Evolutionary conservation across 345 rosid genomes (phyloP).

Genomic region (Sisymbrium irio): DNA sequence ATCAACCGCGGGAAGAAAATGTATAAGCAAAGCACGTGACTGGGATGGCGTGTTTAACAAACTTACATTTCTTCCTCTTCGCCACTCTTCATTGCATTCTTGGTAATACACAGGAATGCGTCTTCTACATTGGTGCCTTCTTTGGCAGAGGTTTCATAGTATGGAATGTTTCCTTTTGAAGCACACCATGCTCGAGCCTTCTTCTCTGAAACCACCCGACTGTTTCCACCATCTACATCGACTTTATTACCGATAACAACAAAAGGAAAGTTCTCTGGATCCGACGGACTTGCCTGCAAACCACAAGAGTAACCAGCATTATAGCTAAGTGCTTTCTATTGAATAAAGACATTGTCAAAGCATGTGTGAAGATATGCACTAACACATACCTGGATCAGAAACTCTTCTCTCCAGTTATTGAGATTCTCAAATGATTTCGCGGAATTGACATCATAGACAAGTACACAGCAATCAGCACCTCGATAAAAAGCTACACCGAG

Average conservation of each 20-base stretch:
- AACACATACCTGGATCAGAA: slow-evolving; percentile 67
- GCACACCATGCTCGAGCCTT: slow-evolving; percentile 94
- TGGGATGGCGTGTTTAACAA: not conserved
- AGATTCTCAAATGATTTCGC: slow-evolving; percentile 82
- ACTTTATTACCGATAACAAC: slow-evolving; percentile 85
- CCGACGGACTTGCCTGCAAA: slow-evolving; percentile 78
- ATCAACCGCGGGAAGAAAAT: not conserved
- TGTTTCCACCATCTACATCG: slow-evolving; percentile 85
- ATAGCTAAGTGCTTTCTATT: not conserved
- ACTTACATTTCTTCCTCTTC: slow-evolving; percentile 93
- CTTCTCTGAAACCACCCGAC: slow-evolving; percentile 92
- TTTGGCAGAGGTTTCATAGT: slow-evolving; percentile 92
- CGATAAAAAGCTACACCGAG: slow-evolving; percentile 91
- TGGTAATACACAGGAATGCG: slow-evolving; percentile 84
- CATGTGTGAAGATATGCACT: not conserved
- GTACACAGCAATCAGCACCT: slow-evolving; percentile 94
- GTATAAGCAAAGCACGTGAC: not conserved
- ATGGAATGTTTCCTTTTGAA: slow-evolving; percentile 86
- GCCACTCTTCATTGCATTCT: slow-evolving; percentile 79
- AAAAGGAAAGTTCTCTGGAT: slow-evolving; percentile 89
- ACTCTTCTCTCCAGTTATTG: slow-evolving; percentile 92
- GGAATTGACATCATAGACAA: slow-evolving; percentile 84
- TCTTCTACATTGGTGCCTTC: slow-evolving; percentile 94
- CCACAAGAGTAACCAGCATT: not conserved
- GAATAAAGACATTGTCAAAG: not conserved